Evolutionary conservation across 192 early-diverging fungal species (phyloP).

Genomic region (Obelidium mucronatum): DNA sequence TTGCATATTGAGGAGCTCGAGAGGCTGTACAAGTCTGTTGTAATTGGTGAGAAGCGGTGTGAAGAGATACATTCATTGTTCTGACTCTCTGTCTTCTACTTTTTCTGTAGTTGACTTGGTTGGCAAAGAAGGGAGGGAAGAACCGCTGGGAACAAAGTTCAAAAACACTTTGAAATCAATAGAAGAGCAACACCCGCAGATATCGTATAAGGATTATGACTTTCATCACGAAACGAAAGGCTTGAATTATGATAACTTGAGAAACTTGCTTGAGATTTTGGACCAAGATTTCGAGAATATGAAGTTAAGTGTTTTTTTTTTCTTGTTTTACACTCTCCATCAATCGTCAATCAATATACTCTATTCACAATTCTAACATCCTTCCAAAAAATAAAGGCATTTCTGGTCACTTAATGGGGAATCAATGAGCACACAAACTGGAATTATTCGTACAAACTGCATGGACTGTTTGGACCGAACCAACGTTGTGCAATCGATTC

Average conservation of each 20-base stretch:
- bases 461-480: constrained; percentile 99
- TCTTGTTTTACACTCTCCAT: not conserved
- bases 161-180: constrained; percentile 32
- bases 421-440: constrained; percentile 62
- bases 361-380: not conserved
- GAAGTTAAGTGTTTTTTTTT: constrained; percentile 8
- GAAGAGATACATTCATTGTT: too few species aligned
- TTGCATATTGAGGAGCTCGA: constrained; percentile 58
- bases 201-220: constrained; percentile 87
- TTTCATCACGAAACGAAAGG: constrained; percentile 97
- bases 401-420: constrained; percentile 51
- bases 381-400: constrained; percentile 36
- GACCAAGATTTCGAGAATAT: constrained; percentile 58
- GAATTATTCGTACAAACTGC: constrained; percentile 93
- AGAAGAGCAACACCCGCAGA: not conserved
- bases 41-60: constrained; percentile 21
- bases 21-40: constrained; percentile 45
- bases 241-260: constrained; percentile 93
- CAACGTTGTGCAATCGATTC: constrained; percentile 94
- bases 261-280: constrained; percentile 82
- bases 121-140: constrained; percentile 92
- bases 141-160: constrained; percentile 59
- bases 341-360: not conserved
- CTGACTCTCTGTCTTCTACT: too few species aligned
- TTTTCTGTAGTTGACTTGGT: constrained; percentile 93